Evolutionary conservation across 495 filamentous ascomycete genomes (phyloP).

Genomic region (Staphylotrichum tortipilum): DNA sequence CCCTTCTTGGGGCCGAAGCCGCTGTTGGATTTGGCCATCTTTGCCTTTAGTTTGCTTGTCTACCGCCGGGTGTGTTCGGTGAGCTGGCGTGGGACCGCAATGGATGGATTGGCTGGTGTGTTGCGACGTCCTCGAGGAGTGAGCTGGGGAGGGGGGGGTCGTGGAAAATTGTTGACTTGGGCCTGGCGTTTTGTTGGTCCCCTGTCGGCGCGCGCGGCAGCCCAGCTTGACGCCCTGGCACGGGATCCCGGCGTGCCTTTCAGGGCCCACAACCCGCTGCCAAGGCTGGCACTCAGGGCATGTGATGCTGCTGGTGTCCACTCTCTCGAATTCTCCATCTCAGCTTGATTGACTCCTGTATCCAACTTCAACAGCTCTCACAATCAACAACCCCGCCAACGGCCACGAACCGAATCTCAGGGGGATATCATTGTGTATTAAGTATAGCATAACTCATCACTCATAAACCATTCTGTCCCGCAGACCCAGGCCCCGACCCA

Average conservation of each 20-base stretch:
- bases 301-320: no score
- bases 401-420: no score
- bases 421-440: neutral
- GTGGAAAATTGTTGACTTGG: slow-evolving; percentile 5
- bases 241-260: neutral
- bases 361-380: no score
- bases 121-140: neutral
- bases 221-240: neutral
- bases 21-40: slow-evolving; percentile 5
- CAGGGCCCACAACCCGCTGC: no score
- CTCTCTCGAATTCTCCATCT: no score
- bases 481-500: neutral
- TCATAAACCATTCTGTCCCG: neutral
- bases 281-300: no score
- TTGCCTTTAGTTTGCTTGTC: neutral
- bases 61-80: neutral
- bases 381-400: no score
- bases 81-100: neutral
- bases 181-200: slow-evolving; percentile 2
- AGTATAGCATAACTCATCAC: no score
- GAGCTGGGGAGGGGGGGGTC: no score
- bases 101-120: neutral
- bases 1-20: slow-evolving; percentile 36
- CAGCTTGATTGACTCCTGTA: no score
- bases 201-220: neutral